A percentile compares a stretch with the other conserved stretches of the same genome.
phyloP scores from a whole-genome alignment of 176 grass and related monocot species.

The Oryza longistaminata region DNA sequence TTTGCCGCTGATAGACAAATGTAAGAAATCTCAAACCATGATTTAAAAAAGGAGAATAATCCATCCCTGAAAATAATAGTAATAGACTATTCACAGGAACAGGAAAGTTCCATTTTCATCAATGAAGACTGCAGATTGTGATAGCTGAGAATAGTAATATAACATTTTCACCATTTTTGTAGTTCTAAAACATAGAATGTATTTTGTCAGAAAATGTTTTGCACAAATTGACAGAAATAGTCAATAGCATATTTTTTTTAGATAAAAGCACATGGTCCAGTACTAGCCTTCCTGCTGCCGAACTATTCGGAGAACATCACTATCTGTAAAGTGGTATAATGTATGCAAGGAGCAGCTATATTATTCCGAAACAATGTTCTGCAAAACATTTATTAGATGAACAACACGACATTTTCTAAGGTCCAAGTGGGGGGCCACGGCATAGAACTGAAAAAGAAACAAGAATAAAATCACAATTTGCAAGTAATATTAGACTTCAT shows the following conservation, averaged over 20 bases:
- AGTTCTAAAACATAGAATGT: background rate
- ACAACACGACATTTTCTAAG: slow-evolving; percentile 10
- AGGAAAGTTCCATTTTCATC: slow-evolving; percentile 10
- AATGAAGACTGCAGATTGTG: background rate
- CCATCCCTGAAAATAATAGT: background rate
- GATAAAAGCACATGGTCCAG: background rate
- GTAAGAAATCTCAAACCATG: background rate
- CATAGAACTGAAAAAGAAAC: slow-evolving; percentile 1
- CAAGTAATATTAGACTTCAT: background rate
- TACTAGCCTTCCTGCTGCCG: background rate
- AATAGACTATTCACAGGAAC: background rate
- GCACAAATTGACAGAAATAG: background rate
- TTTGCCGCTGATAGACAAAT: background rate
- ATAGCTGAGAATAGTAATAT: background rate
- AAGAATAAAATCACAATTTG: background rate
- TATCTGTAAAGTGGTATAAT: slow-evolving; percentile 7
- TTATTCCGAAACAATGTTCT: background rate
- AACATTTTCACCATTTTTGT: background rate
- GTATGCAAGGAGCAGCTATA: slow-evolving; percentile 5
- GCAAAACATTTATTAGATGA: background rate
- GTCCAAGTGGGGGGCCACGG: background rate
- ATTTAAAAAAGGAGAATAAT: background rate
- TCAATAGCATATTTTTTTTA: background rate
- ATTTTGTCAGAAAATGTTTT: background rate
- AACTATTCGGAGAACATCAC: background rate